Percentiles rank a stretch among this genome's conserved stretches.
Evolutionary conservation across 2,329 filamentous ascomycete species (phyloP).

Genomic region (Pestalotiopsis sp.): DNA sequence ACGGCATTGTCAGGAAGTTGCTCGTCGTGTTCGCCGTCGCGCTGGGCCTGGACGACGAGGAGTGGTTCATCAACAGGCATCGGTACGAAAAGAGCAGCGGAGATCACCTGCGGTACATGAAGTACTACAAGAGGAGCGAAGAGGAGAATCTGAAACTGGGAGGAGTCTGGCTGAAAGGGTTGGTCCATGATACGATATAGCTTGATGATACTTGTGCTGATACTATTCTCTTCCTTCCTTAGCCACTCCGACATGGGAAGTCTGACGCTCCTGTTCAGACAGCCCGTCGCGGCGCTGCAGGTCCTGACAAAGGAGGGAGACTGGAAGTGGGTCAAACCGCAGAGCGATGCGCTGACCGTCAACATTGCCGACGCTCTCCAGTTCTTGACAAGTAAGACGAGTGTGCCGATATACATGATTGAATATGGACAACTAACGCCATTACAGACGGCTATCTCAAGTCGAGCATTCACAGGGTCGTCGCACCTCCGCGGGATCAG

Average conservation of each 20-base stretch:
- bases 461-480: constrained; percentile 38
- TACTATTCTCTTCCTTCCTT: too few species aligned
- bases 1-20: constrained; percentile 32
- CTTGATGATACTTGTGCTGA: too few species aligned
- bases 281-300: constrained; percentile 56
- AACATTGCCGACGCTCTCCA: constrained; percentile 38
- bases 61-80: constrained; percentile 55
- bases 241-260: constrained; percentile 55
- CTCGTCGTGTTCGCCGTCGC: constrained; percentile 42
- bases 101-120: constrained; percentile 60
- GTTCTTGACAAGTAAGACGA: too few species aligned
- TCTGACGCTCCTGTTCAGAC: constrained; percentile 56
- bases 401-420: too few species aligned
- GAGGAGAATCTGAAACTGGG: constrained; percentile 28
- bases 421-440: constrained; percentile 25
- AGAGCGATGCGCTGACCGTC: constrained; percentile 38
- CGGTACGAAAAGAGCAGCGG: constrained; percentile 54
- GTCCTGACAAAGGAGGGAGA: constrained; percentile 41
- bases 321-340: constrained; percentile 38
- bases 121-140: constrained; percentile 47
- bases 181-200: too few species aligned
- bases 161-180: too few species aligned
- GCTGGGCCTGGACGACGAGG: constrained; percentile 55
- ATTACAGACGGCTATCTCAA: constrained; percentile 31
- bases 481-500: constrained; percentile 38